A percentile compares a stretch with the other conserved stretches of the same genome.
Conservation (phyloP, 2,329 filamentous ascomycete genomes). For the Furcasterigmium sp. region DNA sequence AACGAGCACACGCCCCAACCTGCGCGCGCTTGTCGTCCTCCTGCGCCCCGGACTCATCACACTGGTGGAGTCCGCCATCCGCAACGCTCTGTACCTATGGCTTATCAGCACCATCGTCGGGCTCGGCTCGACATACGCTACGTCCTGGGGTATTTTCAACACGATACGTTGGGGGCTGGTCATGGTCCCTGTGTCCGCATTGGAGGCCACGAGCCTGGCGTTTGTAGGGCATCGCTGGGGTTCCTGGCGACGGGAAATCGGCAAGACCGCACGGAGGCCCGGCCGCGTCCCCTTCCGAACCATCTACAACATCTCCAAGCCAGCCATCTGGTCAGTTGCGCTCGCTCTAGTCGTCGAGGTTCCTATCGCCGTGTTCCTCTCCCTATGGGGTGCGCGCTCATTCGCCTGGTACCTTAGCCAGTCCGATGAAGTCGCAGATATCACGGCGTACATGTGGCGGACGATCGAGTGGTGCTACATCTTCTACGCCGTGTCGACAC, state of each 20-base stretch:
- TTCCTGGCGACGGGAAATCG: slow-evolving; percentile 28
- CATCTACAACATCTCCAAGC: slow-evolving; percentile 35
- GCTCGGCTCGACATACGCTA: slow-evolving; percentile 60
- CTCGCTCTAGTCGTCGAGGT: slow-evolving; percentile 56
- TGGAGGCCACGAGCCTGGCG: slow-evolving; percentile 59
- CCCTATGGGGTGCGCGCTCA: slow-evolving; percentile 48
- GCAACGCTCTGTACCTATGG: slow-evolving; percentile 69
- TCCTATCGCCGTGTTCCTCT: slow-evolving; percentile 57
- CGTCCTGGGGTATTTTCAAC: slow-evolving; percentile 69
- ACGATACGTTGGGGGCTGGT: slow-evolving; percentile 70
- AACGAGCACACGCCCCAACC: slow-evolving; percentile 26
- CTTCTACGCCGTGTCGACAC: slow-evolving; percentile 60
- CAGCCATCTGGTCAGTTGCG: slow-evolving; percentile 45
- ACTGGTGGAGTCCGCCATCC: slow-evolving; percentile 58
- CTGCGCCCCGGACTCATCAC: slow-evolving; percentile 52
- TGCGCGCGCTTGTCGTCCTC: slow-evolving; percentile 43
- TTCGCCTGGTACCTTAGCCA: slow-evolving; percentile 60
- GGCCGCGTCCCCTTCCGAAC: slow-evolving; percentile 7
- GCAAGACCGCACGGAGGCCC: slow-evolving; percentile 13
- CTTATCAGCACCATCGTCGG: slow-evolving; percentile 59
- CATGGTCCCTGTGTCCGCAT: slow-evolving; percentile 65
- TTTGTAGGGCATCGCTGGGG: slow-evolving; percentile 68
- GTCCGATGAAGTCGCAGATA: slow-evolving; percentile 49
- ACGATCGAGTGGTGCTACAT: slow-evolving; percentile 64
- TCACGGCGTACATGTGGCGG: slow-evolving; percentile 62